A percentile compares a stretch with the other conserved stretches of the same genome.
Evolutionary conservation across 805 yeast species (phyloP).

Genomic region (Sugiyamaella boreocaroliniensis): DNA sequence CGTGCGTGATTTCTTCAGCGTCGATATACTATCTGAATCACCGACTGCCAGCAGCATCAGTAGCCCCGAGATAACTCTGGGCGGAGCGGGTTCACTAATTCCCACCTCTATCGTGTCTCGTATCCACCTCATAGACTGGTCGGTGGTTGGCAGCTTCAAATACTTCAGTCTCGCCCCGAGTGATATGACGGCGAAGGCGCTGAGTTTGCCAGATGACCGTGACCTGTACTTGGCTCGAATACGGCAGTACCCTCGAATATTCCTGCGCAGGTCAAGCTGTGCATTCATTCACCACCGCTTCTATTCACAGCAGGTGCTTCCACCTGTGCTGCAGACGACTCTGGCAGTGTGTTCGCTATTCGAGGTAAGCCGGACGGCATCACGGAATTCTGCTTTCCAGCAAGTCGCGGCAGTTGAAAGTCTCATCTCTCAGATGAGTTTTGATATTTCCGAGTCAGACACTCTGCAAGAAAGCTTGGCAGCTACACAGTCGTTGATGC

Average conservation of each 20-base stretch:
- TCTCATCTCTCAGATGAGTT: not conserved
- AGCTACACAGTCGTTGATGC: slow-evolving; percentile 5
- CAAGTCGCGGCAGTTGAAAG: not conserved
- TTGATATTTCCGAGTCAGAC: not conserved
- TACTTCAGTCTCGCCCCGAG: not conserved
- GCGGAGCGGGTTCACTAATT: not conserved
- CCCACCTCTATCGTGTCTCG: not conserved
- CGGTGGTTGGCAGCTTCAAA: not conserved
- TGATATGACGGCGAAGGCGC: not conserved
- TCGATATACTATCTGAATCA: not conserved
- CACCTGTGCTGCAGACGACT: slow-evolving; percentile 1
- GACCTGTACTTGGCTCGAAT: not conserved
- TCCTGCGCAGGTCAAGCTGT: not conserved
- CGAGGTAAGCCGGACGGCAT: not conserved
- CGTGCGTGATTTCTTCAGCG: not conserved
- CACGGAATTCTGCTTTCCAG: not conserved
- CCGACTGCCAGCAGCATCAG: not conserved
- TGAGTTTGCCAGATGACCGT: not conserved
- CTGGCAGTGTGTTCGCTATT: slow-evolving; percentile 4
- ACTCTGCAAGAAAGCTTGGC: slow-evolving; percentile 5
- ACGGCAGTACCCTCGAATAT: slow-evolving; percentile 3
- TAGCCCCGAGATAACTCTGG: not conserved
- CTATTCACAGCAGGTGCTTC: slow-evolving; percentile 9
- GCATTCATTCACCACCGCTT: slow-evolving; percentile 7
- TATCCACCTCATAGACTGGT: not conserved